These are phyloP conservation scores for Trichoderma semiorbis DNA, from an alignment of 2,329 filamentous ascomycete species.

Conservation along the genomic window DNA sequence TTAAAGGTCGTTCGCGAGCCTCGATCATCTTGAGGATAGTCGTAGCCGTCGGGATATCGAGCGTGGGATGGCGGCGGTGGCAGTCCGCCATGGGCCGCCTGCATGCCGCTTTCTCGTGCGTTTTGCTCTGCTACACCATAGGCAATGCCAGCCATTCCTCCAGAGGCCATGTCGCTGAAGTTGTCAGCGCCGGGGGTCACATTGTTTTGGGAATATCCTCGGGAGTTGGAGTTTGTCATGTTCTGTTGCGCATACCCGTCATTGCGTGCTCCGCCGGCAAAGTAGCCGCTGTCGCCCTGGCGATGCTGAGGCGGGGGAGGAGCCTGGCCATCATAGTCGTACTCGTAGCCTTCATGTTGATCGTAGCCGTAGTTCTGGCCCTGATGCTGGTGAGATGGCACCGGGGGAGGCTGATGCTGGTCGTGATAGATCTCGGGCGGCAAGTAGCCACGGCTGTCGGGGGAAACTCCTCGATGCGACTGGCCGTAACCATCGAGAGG, in stretches of 20 bases:
- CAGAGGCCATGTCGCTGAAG: slow-evolving; percentile 58
- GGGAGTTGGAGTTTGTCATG: not conserved
- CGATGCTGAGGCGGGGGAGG: slow-evolving; percentile 17
- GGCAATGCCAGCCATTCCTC: slow-evolving; percentile 66
- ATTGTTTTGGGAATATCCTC: slow-evolving; percentile 28
- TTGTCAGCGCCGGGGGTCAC: slow-evolving; percentile 65
- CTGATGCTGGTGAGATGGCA: not conserved
- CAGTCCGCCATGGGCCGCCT: slow-evolving; percentile 51
- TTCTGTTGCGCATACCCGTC: slow-evolving; percentile 7
- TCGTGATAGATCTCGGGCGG: slow-evolving; percentile 27
- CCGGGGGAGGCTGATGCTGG: not conserved
- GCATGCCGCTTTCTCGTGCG: slow-evolving; percentile 61
- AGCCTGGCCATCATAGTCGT: not conserved
- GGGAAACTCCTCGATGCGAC: slow-evolving; percentile 23
- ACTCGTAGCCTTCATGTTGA: slow-evolving; percentile 3
- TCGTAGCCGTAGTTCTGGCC: slow-evolving; percentile 7
- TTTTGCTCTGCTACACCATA: slow-evolving; percentile 62
- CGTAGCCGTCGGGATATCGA: slow-evolving; percentile 23
- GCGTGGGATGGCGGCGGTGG: slow-evolving; percentile 38
- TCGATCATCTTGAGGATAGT: slow-evolving; percentile 23
- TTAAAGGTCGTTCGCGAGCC: slow-evolving; percentile 40
- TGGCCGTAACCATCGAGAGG: slow-evolving; percentile 29
- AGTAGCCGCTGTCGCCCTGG: slow-evolving; percentile 1
- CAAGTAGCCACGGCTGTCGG: slow-evolving; percentile 22
- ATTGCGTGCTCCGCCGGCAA: slow-evolving; percentile 1